These are phyloP conservation scores for Fusarium camptoceras DNA, from an alignment of 2,329 filamentous ascomycete genomes.

Conservation along the genomic window DNA sequence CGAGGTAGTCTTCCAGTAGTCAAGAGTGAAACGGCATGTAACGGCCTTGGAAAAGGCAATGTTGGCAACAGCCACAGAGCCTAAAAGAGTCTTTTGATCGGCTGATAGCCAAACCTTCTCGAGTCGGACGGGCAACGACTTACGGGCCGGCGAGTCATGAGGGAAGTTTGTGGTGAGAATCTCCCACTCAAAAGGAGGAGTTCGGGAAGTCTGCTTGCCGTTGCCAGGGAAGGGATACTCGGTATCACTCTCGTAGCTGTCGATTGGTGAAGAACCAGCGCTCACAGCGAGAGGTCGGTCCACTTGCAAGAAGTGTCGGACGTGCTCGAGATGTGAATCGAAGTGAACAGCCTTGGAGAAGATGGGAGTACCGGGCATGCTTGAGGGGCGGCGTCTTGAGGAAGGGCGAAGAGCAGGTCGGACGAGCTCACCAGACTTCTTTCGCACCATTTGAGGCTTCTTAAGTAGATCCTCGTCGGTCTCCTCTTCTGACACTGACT, in stretches of 20 bases:
- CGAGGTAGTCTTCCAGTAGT: constrained; percentile 99
- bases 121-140: constrained; percentile 76
- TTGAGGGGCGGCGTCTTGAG: constrained; percentile 85
- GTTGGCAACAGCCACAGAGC: constrained; percentile 87
- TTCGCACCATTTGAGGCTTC: constrained; percentile 94
- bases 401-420: constrained; percentile 87
- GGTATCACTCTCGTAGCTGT: constrained; percentile 84
- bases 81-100: constrained; percentile 88
- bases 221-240: constrained; percentile 86
- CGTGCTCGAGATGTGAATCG: constrained; percentile 94
- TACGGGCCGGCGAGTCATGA: constrained; percentile 62
- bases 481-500: constrained; percentile 71
- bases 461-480: constrained; percentile 67
- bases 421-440: constrained; percentile 98
- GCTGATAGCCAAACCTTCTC: constrained; percentile 88
- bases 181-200: constrained; percentile 82
- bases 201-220: constrained; percentile 52
- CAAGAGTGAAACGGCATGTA: constrained; percentile 92
- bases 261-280: constrained; percentile 90
- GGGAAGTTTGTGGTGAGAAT: constrained; percentile 89
- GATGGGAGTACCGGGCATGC: constrained; percentile 96
- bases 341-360: constrained; percentile 99
- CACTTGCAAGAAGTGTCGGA: constrained; percentile 93
- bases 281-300: constrained; percentile 97
- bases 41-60: constrained; percentile 90